phyloP scores from a whole-genome alignment of 768 basidiomycete genomes.

The Mycena alexandri region DNA sequence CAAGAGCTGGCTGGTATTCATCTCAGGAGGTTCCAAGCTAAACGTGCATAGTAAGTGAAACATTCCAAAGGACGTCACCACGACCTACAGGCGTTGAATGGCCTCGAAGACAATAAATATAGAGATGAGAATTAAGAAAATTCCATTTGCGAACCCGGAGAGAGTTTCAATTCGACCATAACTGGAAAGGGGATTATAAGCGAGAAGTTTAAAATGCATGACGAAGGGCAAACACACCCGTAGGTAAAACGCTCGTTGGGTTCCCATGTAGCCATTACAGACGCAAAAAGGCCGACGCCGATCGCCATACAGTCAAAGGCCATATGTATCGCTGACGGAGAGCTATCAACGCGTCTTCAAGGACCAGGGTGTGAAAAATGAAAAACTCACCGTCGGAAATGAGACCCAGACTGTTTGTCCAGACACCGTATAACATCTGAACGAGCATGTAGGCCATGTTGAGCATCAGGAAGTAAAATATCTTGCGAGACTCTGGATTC shows the following conservation, averaged over 20 bases:
- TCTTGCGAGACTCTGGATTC: constrained; percentile 93
- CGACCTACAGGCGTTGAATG: constrained; percentile 87
- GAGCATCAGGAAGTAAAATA: constrained; percentile 95
- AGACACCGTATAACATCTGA: constrained; percentile 96
- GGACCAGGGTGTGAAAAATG: neutral
- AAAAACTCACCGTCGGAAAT: constrained; percentile 91
- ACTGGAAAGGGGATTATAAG: constrained; percentile 54
- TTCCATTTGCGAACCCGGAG: constrained; percentile 98
- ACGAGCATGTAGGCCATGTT: constrained; percentile 97
- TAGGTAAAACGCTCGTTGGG: constrained; percentile 96
- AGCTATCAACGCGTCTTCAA: neutral
- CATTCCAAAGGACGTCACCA: neutral
- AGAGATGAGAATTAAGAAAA: constrained; percentile 93
- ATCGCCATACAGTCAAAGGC: constrained; percentile 99
- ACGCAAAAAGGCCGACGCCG: constrained; percentile 93
- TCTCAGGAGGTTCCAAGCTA: constrained; percentile 95
- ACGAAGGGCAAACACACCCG: constrained; percentile 66
- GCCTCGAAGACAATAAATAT: constrained; percentile 99
- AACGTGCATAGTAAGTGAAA: neutral
- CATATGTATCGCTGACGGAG: constrained; percentile 92
- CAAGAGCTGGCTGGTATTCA: constrained; percentile 94
- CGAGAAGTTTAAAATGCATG: neutral
- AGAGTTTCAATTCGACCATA: constrained; percentile 97
- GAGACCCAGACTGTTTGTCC: constrained; percentile 96
- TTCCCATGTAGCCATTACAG: constrained; percentile 98